phyloP scores from a whole-genome alignment of 768 basidiomycete genomes.

The Lentinula boryana region DNA sequence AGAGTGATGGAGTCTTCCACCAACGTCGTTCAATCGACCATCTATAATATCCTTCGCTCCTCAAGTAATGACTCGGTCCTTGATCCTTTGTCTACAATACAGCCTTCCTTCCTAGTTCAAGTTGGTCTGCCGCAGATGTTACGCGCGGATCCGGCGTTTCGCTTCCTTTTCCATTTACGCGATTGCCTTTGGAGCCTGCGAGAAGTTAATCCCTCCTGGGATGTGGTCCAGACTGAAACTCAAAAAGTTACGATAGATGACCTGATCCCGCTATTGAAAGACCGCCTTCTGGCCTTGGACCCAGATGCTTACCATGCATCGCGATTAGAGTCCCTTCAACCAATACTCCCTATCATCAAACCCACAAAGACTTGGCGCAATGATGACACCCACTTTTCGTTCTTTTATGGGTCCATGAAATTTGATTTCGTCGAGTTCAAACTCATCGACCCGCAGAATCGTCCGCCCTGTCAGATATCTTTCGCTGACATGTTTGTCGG shows the following conservation, averaged over 20 bases:
- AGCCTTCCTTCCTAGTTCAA: constrained; percentile 80
- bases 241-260: constrained; percentile 20
- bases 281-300: constrained; percentile 36
- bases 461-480: constrained; percentile 26
- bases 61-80: constrained; percentile 48
- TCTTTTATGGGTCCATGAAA: constrained; percentile 17
- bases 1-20: constrained; percentile 25
- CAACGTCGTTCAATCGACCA: constrained; percentile 28
- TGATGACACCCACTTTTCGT: background rate
- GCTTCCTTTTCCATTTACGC: constrained; percentile 75
- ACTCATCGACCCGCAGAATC: constrained; percentile 28
- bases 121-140: constrained; percentile 61
- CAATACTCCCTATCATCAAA: constrained; percentile 20
- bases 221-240: background rate
- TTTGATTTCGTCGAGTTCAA: constrained; percentile 21
- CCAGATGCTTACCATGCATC: constrained; percentile 30
- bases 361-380: constrained; percentile 3
- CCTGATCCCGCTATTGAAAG: constrained; percentile 28
- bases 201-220: constrained; percentile 19
- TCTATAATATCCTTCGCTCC: constrained; percentile 42
- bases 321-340: constrained; percentile 23
- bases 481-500: constrained; percentile 24
- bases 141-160: constrained; percentile 67
- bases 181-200: constrained; percentile 46
- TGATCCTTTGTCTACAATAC: constrained; percentile 77